A percentile compares a stretch with the other conserved stretches of the same genome.
Evolutionary conservation across 106 monocot species (phyloP).

Genomic region (Hemerocallis citrina): DNA sequence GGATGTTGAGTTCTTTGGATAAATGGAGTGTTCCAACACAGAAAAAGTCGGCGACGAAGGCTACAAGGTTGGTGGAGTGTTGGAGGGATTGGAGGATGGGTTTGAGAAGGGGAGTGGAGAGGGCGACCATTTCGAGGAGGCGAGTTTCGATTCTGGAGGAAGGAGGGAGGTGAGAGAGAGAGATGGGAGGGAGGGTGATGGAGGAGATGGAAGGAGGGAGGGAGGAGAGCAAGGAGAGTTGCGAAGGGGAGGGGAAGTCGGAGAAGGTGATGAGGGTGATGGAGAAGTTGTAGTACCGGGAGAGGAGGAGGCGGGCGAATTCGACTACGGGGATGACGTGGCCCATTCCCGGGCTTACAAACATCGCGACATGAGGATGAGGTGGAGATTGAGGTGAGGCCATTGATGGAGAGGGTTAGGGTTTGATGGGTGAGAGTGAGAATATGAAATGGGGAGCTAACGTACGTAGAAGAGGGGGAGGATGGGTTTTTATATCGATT

Average conservation of each 20-base stretch:
- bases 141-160: conserved; percentile 18
- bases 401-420: too few relatives aligned
- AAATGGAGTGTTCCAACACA: conserved; percentile 11
- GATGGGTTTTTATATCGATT: too few relatives aligned
- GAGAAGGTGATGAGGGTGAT: conserved; percentile 37
- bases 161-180: conserved; percentile 37
- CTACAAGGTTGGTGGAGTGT: conserved; percentile 14
- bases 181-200: conserved; percentile 29
- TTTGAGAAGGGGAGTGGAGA: conserved; percentile 33
- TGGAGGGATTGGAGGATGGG: conserved; percentile 13
- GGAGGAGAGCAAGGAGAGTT: conserved; percentile 23
- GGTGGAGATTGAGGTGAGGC: too few relatives aligned
- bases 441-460: too few relatives aligned
- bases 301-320: conserved; percentile 42
- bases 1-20: conserved; percentile 29
- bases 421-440: too few relatives aligned
- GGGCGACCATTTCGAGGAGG: conserved; percentile 16
- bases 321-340: conserved; percentile 51
- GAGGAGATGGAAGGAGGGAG: conserved; percentile 28
- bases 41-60: conserved; percentile 57
- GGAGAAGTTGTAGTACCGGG: conserved; percentile 26
- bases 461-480: too few relatives aligned
- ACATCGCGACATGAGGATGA: conserved; percentile 30
- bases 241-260: conserved; percentile 10
- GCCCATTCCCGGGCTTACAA: conserved; percentile 57